phyloP scores from a whole-genome alignment of 129 eudicot species.

The Chrysanthemum seticuspe region DNA sequence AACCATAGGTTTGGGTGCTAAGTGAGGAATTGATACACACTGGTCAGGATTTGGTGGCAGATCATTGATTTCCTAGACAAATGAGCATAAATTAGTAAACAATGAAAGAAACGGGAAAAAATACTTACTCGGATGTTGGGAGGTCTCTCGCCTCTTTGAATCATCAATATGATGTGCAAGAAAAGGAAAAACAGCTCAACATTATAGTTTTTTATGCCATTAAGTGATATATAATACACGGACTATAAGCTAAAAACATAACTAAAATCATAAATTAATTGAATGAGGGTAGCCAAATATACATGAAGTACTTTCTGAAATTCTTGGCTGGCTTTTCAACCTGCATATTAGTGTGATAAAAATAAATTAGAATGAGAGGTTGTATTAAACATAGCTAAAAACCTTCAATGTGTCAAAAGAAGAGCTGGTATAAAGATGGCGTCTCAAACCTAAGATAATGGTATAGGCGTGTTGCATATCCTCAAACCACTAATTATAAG shows the following conservation, averaged over 20 bases:
- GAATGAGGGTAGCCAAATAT: too few relatives aligned
- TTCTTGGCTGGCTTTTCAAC: too few relatives aligned
- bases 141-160: slow-evolving; percentile 95
- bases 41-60: slow-evolving; percentile 93
- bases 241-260: slow-evolving; percentile 11
- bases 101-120: not conserved
- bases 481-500: too few relatives aligned
- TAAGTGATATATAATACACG: not conserved
- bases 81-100: slow-evolving; percentile 9
- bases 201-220: not conserved
- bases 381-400: too few relatives aligned
- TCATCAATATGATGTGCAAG: slow-evolving; percentile 82
- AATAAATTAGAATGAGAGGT: too few relatives aligned
- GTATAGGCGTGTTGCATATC: too few relatives aligned
- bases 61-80: slow-evolving; percentile 74
- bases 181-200: not conserved
- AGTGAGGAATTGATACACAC: slow-evolving; percentile 66
- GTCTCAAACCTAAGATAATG: too few relatives aligned
- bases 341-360: too few relatives aligned
- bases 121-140: slow-evolving; percentile 50
- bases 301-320: too few relatives aligned
- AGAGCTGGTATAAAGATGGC: too few relatives aligned
- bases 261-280: too few relatives aligned
- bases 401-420: too few relatives aligned
- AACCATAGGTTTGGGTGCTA: slow-evolving; percentile 72